Evolutionary conservation across 169 alveolate genomes (phyloP), one percentile per base, ranked within the genome.

Genomic region (Babesia bovis): DNA sequence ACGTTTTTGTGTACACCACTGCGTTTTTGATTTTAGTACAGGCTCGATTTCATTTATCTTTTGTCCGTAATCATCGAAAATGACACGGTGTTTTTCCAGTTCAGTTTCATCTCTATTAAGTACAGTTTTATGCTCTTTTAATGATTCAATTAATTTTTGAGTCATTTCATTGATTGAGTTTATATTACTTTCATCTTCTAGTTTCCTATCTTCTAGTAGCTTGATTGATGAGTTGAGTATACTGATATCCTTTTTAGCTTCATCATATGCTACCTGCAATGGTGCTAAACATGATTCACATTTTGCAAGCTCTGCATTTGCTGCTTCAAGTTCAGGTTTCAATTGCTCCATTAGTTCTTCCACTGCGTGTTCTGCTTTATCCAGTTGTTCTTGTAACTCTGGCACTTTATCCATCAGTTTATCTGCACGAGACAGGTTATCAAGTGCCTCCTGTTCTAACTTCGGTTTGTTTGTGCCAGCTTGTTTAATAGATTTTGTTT

Each of bases 261-360:
- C 59, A 44, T 87, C 93, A 53, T 79, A 82, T 36, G 55, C 63
- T 26, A 79, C 79, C 66, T 87, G 93, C 44, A 87, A 28, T 28
- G 93, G 93, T 5, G 93, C 93, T 25, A 87, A 63, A 13, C 61
- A 63, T 21, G 77, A 42, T 45, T 87, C 93, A 36, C 61, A 73
- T 28, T 76, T 65, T 15, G 87, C 76, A 49, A 84, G 63, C n/a
- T 68, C 73, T 21, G 57, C 53, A 66, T 69, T 82, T 32, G 83
- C 82, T 36, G 60, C 72, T 32, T 51, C 60, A 19, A 72, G 66
- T 30, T 87, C 93, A 0, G 83, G 66, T 42, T 84, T 84, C 33
- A 87, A 45, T 21, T 66, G 47, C 47, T 77, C 86, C 32, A 69
- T 78, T 47, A 77, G 49, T 49, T 44, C 60, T 28, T 87, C 93